Conservation (phyloP, 2,329 filamentous ascomycete species). For the Trichoderma aggressivum region DNA sequence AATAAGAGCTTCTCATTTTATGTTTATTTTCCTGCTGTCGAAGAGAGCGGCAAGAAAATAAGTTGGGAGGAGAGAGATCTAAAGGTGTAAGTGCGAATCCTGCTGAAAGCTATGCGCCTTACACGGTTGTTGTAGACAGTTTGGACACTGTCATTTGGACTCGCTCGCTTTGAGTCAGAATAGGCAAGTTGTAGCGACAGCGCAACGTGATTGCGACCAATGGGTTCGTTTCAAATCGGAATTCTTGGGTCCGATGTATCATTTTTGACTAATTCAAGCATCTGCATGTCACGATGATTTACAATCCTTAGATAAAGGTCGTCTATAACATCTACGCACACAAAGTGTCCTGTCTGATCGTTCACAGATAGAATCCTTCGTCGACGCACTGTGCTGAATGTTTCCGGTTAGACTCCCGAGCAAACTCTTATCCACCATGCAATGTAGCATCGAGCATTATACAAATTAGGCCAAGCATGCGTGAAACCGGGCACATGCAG, state of each 20-base stretch:
- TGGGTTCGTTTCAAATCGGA: background rate
- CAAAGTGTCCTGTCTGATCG: background rate
- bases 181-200: background rate
- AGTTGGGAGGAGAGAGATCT: background rate
- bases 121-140: background rate
- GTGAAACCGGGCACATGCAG: background rate
- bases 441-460: background rate
- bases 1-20: conserved; percentile 1
- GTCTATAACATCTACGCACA: background rate
- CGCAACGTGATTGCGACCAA: background rate
- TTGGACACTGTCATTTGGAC: background rate
- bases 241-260: background rate
- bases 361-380: background rate
- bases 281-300: background rate
- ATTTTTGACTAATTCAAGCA: background rate
- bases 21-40: background rate
- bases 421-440: background rate
- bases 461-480: background rate
- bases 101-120: background rate
- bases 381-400: background rate
- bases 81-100: background rate
- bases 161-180: background rate
- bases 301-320: background rate
- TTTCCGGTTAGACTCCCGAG: conserved; percentile 4
- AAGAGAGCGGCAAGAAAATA: background rate